phyloP scores from a whole-genome alignment of 495 filamentous ascomycete species.

The Penicillium goetzii region DNA sequence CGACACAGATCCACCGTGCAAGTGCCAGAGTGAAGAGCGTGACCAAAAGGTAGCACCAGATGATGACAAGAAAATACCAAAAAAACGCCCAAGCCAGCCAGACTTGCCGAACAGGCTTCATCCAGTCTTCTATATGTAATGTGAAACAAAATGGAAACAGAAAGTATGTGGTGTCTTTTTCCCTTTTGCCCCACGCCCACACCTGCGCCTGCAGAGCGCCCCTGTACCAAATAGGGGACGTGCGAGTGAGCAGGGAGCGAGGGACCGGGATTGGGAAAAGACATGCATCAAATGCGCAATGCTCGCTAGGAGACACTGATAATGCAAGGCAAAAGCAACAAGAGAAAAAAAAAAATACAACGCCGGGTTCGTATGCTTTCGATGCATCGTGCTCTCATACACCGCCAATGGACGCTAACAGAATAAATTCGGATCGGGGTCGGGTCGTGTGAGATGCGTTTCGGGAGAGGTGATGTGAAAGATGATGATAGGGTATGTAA shows the following conservation, averaged over 20 bases:
- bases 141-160: constrained; percentile 1
- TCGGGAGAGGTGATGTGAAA: constrained; percentile 2
- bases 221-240: not conserved
- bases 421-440: constrained; percentile 20
- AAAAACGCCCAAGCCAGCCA: constrained; percentile 13
- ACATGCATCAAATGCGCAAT: constrained; percentile 19
- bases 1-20: constrained; percentile 26
- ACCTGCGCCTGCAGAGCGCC: not conserved
- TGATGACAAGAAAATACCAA: constrained; percentile 7
- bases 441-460: constrained; percentile 28
- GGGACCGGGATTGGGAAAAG: not conserved
- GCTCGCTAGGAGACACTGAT: constrained; percentile 19
- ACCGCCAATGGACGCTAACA: constrained; percentile 39
- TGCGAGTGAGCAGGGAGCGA: not conserved
- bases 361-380: constrained; percentile 37
- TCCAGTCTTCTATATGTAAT: constrained; percentile 3
- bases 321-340: constrained; percentile 12
- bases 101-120: not conserved
- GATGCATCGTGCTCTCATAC: constrained; percentile 41
- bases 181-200: not conserved
- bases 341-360: constrained; percentile 29
- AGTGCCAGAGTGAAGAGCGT: constrained; percentile 16
- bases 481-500: not conserved
- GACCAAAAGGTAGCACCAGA: not conserved
- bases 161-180: not conserved